A percentile compares a stretch with the other conserved stretches of the same genome.
These are phyloP conservation scores for Leccinum rimulosum DNA, from an alignment of 768 basidiomycete genomes.

Conservation along the genomic window DNA sequence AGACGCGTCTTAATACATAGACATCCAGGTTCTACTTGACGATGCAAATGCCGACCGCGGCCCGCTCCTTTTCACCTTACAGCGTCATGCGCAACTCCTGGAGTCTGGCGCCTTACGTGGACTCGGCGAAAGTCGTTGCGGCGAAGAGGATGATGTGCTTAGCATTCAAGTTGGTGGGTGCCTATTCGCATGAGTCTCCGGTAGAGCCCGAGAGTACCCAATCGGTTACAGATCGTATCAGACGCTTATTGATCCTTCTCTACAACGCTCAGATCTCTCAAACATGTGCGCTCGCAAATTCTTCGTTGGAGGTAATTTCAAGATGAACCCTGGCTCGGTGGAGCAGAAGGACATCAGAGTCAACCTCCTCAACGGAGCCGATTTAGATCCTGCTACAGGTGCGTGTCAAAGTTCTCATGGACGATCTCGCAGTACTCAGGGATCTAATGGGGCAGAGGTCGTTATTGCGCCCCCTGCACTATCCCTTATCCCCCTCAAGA, in stretches of 20 bases:
- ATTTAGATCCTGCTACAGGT: constrained; percentile 79
- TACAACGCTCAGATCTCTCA: neutral
- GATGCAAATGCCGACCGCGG: too few species aligned
- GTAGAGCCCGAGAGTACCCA: neutral
- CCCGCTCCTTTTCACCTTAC: too few species aligned
- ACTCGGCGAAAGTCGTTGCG: too few species aligned
- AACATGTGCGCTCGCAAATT: constrained; percentile 58
- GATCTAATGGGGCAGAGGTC: constrained; percentile 58
- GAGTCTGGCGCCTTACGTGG: too few species aligned
- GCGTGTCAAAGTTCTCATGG: constrained; percentile 13
- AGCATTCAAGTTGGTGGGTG: too few species aligned
- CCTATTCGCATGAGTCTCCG: constrained; percentile 2
- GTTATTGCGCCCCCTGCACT: constrained; percentile 89
- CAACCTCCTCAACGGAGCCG: constrained; percentile 70
- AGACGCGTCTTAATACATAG: too few species aligned
- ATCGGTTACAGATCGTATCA: constrained; percentile 3
- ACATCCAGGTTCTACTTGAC: too few species aligned
- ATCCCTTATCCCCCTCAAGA: constrained; percentile 76
- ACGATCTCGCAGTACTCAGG: constrained; percentile 8
- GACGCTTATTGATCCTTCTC: neutral
- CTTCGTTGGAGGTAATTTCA: constrained; percentile 98
- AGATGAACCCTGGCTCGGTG: constrained; percentile 83
- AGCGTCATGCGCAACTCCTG: too few species aligned
- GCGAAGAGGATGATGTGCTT: too few species aligned
- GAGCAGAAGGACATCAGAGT: constrained; percentile 64